Conservation (phyloP, 352 stramenopile species). For the Globisporangium recalcitrans region DNA sequence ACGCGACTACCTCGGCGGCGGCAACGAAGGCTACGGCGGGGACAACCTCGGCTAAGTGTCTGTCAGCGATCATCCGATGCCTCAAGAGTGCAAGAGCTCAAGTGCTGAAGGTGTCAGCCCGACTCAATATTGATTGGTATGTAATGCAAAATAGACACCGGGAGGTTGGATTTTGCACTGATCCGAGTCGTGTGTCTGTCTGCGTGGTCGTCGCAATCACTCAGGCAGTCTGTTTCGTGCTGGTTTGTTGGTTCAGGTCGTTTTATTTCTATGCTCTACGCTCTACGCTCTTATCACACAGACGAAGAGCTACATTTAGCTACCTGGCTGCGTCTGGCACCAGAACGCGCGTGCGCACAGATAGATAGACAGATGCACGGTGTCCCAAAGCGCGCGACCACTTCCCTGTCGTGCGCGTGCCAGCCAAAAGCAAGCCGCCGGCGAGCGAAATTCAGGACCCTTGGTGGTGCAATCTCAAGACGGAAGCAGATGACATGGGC, state of each 20-base stretch:
- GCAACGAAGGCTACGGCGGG: conserved; percentile 91
- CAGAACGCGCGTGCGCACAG: background rate
- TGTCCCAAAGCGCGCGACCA: background rate
- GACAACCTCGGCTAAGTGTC: conserved; percentile 77
- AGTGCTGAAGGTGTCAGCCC: background rate
- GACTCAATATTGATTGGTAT: conserved; percentile 8
- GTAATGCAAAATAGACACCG: conserved; percentile 7
- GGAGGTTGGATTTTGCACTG: background rate
- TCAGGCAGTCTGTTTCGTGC: conserved; percentile 6
- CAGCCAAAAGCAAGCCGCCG: no score
- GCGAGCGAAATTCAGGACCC: no score
- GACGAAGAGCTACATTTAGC: conserved; percentile 4
- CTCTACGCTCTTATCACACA: conserved; percentile 3
- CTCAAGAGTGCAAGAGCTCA: background rate
- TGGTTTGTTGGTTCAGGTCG: background rate
- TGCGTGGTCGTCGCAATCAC: background rate
- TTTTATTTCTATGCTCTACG: conserved; percentile 1
- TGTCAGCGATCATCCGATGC: background rate
- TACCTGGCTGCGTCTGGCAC: background rate
- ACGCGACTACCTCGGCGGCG: conserved; percentile 92
- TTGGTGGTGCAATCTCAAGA: no score
- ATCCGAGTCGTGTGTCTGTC: background rate
- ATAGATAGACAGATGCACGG: background rate
- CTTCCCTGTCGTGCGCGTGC: background rate
- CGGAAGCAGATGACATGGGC: conserved; percentile 54